Evolutionary conservation across 2,329 filamentous ascomycete species (phyloP), one percentile per base, ranked within the genome.

Genomic region (Penicillium thymicola): DNA sequence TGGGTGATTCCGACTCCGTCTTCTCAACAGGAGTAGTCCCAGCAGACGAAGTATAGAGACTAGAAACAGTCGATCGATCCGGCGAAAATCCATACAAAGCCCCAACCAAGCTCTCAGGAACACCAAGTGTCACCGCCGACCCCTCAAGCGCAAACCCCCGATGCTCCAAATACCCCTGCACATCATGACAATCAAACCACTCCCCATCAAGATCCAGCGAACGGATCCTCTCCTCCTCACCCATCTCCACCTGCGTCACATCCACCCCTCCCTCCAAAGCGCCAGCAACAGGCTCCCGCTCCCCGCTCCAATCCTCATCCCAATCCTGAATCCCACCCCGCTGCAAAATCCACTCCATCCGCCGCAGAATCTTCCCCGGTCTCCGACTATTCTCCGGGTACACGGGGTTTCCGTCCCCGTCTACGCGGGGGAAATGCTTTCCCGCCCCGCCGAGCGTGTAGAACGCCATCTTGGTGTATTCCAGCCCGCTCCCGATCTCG

Each of bases 181-280:
- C 86, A 69, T 94, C 90, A 57, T 89, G 82, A 0, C 85, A 76
- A 67, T 94, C 89, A 63, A 89, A 89, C 78, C 90, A 94, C 49
- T 89, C 84, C 5, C 89, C 89, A 57, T 88, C 82, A 59, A 87
- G 89, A 0, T 85, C 88, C 1, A 82, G 79, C 8, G 86, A 57
- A 5, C 67, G 67, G 18, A 72, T 60, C n/a, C 67, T 58, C 36
- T 73, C 65, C 14, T 70, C 61, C n/a, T 64, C 55, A 9, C 54
- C 23, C 18, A 32, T 32, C 30, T 32, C 4, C 28, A 30, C 28
- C 28, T 30, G 28, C 28, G 5, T 30, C 10, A 13, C 28, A 30
- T 13, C 30, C 11, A 28, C 25, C 9, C 7, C 16, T 5, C 36
- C 47, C 14, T 30, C 36, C 7, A 23, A 18, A 6, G 7, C 21